Evolutionary conservation across 805 yeast species (phyloP), one percentile per base, ranked within the genome.

Genomic region (Pichia membranifaciens): DNA sequence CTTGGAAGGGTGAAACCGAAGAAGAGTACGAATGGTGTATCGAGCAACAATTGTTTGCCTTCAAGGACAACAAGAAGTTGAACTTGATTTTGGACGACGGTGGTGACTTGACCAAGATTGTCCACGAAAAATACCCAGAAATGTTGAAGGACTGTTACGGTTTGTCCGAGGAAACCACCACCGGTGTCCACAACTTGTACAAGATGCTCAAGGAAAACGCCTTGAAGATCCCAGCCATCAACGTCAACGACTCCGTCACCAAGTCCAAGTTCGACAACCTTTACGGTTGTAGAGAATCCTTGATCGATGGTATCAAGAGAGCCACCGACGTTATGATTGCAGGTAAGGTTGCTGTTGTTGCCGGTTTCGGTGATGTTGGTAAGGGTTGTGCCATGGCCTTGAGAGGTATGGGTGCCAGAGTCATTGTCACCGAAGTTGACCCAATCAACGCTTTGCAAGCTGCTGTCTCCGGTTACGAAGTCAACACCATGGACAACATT

Each of bases 1-100:
- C 99, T 65, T 91, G 99, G 99, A 91, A 91, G 82, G 98, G 99
- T 71, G 98, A 91, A 82, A 88, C 98, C 72, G 99, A 91, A 75
- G 98, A 91, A 79, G 99, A 91, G 79, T 93, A 91, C 82, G 69
- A 81, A 68, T 91, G 99, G 99, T 91, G 99, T 82, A 87, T 91
- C 64, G 97, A 93, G 79, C 98, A 91, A 79, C 98, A 93, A 80
- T 84, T 91, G 72, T 89, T 86, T 67, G 87, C 98, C 55, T 91
- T 91, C 91, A 91, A 91, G 79, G 96, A 90, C 73, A 83, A 79
- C 71, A 81, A 85, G 79, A 85, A 87, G 75, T 85, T 91, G 72
- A 91, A 91, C 87, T 79, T 91, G 76, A 93, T 91, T 72, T 82
- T 91, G 69, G 99, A 91, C 70, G 99, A 91, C 67, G 99, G 99